Percentiles rank a stretch among this genome's conserved stretches.
Evolutionary conservation across 805 yeast genomes (phyloP).

Genomic region (Schizosaccharomyces lindneri): DNA sequence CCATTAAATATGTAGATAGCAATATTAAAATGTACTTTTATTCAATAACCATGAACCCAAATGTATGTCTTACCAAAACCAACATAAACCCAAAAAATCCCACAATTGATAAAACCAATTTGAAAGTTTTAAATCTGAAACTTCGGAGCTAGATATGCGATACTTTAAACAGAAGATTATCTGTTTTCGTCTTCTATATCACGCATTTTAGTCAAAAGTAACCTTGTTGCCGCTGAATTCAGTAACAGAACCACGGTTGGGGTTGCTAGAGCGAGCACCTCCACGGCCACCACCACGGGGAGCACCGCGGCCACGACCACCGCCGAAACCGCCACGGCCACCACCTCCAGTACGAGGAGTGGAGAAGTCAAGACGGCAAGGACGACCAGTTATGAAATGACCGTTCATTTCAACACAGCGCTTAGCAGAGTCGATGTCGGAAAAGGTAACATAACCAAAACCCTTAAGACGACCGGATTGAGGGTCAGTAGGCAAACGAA

Average conservation of each 20-base stretch:
- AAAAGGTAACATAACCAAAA: constrained; percentile 88
- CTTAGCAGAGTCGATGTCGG: constrained; percentile 67
- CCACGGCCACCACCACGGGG: constrained; percentile 19
- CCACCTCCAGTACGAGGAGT: constrained; percentile 6
- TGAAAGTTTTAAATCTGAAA: not conserved
- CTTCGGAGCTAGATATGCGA: no score
- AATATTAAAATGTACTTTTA: not conserved
- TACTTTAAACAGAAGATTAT: no score
- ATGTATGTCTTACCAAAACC: not conserved
- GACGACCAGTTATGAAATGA: constrained; percentile 68
- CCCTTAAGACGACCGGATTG: constrained; percentile 98
- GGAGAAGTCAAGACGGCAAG: constrained; percentile 66
- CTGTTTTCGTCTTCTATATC: no score
- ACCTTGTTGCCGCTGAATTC: not conserved
- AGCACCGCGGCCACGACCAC: constrained; percentile 10
- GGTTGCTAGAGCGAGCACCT: constrained; percentile 20
- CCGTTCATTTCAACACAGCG: constrained; percentile 79
- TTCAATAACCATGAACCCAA: not conserved
- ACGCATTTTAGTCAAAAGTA: not conserved
- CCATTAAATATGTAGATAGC: no score
- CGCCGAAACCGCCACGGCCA: constrained; percentile 9
- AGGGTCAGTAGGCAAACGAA: constrained; percentile 93
- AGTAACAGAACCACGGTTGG: not conserved
- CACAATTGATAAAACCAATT: not conserved
- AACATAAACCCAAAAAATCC: not conserved